phyloP scores from a whole-genome alignment of 2,329 filamentous ascomycete genomes.

The Clonostachys chloroleuca region DNA sequence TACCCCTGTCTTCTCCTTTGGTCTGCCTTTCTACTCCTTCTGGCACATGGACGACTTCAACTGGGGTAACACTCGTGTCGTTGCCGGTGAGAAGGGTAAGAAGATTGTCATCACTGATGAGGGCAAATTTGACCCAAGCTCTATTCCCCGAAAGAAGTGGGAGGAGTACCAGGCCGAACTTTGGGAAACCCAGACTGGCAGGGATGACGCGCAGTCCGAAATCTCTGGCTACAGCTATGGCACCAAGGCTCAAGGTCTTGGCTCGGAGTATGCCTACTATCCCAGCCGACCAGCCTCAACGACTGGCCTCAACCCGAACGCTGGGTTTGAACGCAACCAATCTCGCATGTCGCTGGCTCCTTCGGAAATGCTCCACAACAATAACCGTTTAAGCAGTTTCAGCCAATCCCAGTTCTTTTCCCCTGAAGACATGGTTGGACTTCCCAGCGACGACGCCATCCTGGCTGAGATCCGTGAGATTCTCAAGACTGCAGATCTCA shows the following conservation, averaged over 20 bases:
- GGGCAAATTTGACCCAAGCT: conserved; percentile 91
- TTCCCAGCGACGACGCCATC: conserved; percentile 86
- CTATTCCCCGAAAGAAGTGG: conserved; percentile 97
- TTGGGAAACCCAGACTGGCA: conserved; percentile 89
- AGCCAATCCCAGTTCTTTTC: conserved; percentile 55
- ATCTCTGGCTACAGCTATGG: conserved; percentile 92
- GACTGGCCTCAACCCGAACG: conserved; percentile 44
- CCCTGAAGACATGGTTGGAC: conserved; percentile 64
- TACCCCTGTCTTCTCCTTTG: conserved; percentile 87
- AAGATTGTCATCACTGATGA: conserved; percentile 94
- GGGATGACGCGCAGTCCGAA: conserved; percentile 77
- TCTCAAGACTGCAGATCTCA: conserved; percentile 84
- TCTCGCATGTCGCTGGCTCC: conserved; percentile 79
- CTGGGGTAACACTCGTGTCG: conserved; percentile 98
- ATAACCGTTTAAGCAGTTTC: conserved; percentile 52
- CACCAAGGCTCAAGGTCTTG: conserved; percentile 67
- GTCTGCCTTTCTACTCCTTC: conserved; percentile 88
- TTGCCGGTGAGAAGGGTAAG: conserved; percentile 88
- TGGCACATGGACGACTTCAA: conserved; percentile 99
- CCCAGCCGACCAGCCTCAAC: conserved; percentile 53
- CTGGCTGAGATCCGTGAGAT: conserved; percentile 94
- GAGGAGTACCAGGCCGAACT: conserved; percentile 98
- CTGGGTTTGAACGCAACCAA: conserved; percentile 44
- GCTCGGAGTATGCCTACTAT: conserved; percentile 69
- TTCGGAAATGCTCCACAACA: conserved; percentile 56